A percentile compares a stretch with the other conserved stretches of the same genome.
These are phyloP conservation scores for Cucurbita pepo DNA, from an alignment of 306 rosid species.

Conservation along the genomic window DNA sequence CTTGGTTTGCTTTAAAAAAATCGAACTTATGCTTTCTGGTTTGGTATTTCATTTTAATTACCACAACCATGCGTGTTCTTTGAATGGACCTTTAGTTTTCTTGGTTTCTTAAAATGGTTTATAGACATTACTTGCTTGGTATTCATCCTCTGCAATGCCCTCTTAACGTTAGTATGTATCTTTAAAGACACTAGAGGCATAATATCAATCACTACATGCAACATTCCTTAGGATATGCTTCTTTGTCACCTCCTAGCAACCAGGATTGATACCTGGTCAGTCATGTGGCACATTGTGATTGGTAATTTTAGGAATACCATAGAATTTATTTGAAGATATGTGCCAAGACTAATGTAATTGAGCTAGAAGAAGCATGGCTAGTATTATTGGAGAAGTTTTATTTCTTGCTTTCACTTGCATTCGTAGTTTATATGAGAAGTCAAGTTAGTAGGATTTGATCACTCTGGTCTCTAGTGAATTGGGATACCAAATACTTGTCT, in stretches of 20 bases:
- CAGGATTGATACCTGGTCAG: conserved; percentile 12
- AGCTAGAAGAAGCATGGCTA: conserved; percentile 17
- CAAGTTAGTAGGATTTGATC: conserved; percentile 4
- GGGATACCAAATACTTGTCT: neutral
- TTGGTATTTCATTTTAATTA: neutral
- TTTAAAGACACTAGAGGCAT: neutral
- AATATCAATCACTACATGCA: conserved; percentile 21
- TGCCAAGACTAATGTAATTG: conserved; percentile 13
- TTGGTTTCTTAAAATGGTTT: neutral
- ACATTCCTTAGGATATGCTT: conserved; percentile 12
- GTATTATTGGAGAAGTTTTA: conserved; percentile 11
- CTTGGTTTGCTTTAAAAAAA: neutral
- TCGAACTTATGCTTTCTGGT: neutral
- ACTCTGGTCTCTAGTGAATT: neutral
- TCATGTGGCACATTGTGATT: conserved; percentile 23
- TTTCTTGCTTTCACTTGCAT: neutral
- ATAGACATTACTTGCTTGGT: neutral
- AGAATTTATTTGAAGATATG: conserved; percentile 16
- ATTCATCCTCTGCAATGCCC: conserved; percentile 9
- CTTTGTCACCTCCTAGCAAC: conserved; percentile 10
- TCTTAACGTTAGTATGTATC: neutral
- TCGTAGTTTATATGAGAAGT: neutral
- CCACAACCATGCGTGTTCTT: neutral
- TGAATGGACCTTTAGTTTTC: neutral
- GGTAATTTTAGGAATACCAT: conserved; percentile 25